phyloP scores from a whole-genome alignment of 768 basidiomycete genomes.

The Tricholoma bakamatsutake region DNA sequence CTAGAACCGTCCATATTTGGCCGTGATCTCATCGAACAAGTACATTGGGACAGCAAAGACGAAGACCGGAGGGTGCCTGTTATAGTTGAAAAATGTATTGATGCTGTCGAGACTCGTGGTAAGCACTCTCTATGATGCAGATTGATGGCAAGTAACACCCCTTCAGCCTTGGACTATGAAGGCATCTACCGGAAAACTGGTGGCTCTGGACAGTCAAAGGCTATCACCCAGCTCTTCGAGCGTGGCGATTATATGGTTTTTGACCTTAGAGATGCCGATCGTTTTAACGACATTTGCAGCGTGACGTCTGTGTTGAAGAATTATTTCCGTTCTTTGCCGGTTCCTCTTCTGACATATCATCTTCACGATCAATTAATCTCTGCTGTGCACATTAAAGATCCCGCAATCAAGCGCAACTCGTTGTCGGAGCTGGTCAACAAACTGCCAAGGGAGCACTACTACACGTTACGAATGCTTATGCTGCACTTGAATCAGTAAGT shows the following conservation, averaged over 20 bases:
- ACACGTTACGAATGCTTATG: conserved; percentile 78
- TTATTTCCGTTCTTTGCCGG: conserved; percentile 90
- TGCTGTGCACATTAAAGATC: conserved; percentile 67
- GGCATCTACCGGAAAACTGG: conserved; percentile 98
- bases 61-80: conserved; percentile 68
- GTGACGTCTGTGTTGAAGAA: conserved; percentile 96
- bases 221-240: conserved; percentile 92
- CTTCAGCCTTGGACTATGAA: conserved; percentile 85
- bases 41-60: conserved; percentile 55
- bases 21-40: conserved; percentile 81
- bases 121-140: conserved; percentile 18
- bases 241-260: conserved; percentile 86
- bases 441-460: conserved; percentile 84
- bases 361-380: conserved; percentile 87
- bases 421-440: conserved; percentile 66
- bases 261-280: conserved; percentile 78
- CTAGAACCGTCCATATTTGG: conserved; percentile 91
- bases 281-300: conserved; percentile 96
- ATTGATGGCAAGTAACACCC: background rate
- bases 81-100: conserved; percentile 94
- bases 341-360: conserved; percentile 85
- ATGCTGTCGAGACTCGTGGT: conserved; percentile 87
- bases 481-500: conserved; percentile 81
- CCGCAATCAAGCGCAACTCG: conserved; percentile 47
- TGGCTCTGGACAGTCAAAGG: conserved; percentile 86